Conservation (phyloP, 2,329 filamentous ascomycete genomes). For the Alternaria arborescens region DNA sequence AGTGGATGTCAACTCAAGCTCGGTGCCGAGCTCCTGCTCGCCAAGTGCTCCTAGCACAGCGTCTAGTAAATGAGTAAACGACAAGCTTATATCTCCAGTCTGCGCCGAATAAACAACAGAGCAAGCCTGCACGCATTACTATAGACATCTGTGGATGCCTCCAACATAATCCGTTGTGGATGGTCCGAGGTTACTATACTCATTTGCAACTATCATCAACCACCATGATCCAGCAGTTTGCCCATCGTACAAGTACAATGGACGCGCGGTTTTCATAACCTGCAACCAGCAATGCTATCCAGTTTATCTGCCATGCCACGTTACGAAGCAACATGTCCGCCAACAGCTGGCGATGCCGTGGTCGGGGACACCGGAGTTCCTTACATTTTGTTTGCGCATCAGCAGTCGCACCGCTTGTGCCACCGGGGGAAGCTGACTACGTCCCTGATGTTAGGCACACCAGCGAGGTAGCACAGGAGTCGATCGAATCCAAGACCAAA, state of each 20-base stretch:
- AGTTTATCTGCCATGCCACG: constrained; percentile 10
- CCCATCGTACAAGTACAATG: constrained; percentile 32
- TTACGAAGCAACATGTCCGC: constrained; percentile 12
- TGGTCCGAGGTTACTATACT: background rate
- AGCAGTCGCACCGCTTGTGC: constrained; percentile 64
- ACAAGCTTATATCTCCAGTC: background rate
- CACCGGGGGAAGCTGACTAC: constrained; percentile 85
- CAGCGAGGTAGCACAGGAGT: constrained; percentile 82
- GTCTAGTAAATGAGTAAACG: background rate
- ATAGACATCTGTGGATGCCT: background rate
- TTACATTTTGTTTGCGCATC: constrained; percentile 24
- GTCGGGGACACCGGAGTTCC: constrained; percentile 12
- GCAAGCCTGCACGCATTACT: background rate
- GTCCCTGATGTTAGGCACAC: constrained; percentile 83
- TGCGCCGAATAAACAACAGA: background rate
- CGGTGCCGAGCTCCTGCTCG: background rate
- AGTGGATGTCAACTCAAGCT: background rate
- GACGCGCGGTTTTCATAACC: constrained; percentile 5
- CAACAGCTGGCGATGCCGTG: constrained; percentile 14
- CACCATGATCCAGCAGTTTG: constrained; percentile 15
- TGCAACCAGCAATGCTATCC: constrained; percentile 17
- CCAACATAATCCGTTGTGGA: background rate
- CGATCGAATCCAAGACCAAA: constrained; percentile 92
- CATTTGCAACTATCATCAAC: background rate
- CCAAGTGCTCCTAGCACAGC: background rate